Conservation (phyloP, 495 filamentous ascomycete genomes). For the Hypomontagnella monticulosa region DNA sequence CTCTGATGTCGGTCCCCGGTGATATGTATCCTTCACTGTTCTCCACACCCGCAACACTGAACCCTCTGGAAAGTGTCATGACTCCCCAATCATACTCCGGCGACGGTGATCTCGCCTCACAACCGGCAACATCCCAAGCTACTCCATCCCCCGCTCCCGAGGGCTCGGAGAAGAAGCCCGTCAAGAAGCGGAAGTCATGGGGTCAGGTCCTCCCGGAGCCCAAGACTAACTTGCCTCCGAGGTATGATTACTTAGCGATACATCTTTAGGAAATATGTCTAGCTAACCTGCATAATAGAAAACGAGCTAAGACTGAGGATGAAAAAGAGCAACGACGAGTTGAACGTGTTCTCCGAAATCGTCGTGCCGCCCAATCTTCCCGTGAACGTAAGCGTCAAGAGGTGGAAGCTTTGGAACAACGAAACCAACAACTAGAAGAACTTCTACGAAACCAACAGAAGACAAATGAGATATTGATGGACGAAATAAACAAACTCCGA, state of each 20-base stretch:
- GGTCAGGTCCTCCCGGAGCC: slow-evolving; percentile 96
- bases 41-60: slow-evolving; percentile 45
- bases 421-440: slow-evolving; percentile 76
- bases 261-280: not conserved
- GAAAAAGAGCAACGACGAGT: slow-evolving; percentile 98
- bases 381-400: slow-evolving; percentile 94
- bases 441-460: slow-evolving; percentile 70
- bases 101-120: slow-evolving; percentile 19
- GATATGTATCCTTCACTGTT: slow-evolving; percentile 63
- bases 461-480: slow-evolving; percentile 70
- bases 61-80: slow-evolving; percentile 56
- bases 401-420: slow-evolving; percentile 85
- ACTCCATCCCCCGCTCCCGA: slow-evolving; percentile 35
- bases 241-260: slow-evolving; percentile 63
- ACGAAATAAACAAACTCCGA: slow-evolving; percentile 71
- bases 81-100: slow-evolving; percentile 54
- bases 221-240: slow-evolving; percentile 94
- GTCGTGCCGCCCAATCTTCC: slow-evolving; percentile 93
- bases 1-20: slow-evolving; percentile 61
- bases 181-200: slow-evolving; percentile 99
- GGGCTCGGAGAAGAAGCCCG: slow-evolving; percentile 73
- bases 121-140: slow-evolving; percentile 12
- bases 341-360: slow-evolving; percentile 95
- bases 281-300: slow-evolving; percentile 61
- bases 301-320: slow-evolving; percentile 98